Percentiles rank a stretch among this genome's conserved stretches.
Evolutionary conservation across 495 filamentous ascomycete species (phyloP).

Genomic region (Trichoderma erinaceum): DNA sequence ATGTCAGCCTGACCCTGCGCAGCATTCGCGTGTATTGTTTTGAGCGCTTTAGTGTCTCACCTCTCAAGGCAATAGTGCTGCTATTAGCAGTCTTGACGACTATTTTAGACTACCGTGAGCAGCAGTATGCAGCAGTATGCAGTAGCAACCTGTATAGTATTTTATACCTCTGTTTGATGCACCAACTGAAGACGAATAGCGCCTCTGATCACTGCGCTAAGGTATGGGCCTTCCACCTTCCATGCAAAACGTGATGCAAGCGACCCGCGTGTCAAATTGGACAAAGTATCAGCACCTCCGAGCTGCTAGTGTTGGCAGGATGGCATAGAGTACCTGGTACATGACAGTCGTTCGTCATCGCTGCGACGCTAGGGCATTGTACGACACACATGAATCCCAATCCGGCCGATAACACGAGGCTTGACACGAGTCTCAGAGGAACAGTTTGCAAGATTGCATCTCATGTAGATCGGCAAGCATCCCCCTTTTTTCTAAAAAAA

Average conservation of each 20-base stretch:
- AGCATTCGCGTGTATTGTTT: too few relatives aligned
- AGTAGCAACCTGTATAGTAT: neutral
- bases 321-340: neutral
- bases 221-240: too few relatives aligned
- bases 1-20: neutral
- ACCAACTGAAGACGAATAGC: too few relatives aligned
- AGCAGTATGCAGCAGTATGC: neutral
- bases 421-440: neutral
- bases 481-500: too few relatives aligned
- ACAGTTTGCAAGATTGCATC: neutral
- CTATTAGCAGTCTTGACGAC: neutral
- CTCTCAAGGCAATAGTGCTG: neutral
- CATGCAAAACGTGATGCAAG: too few relatives aligned
- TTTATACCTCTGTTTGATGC: too few relatives aligned
- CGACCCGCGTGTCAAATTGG: too few relatives aligned
- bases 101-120: neutral
- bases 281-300: neutral
- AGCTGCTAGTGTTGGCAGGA: neutral
- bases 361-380: neutral
- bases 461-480: neutral
- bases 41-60: neutral
- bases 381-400: neutral
- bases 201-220: too few relatives aligned
- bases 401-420: neutral
- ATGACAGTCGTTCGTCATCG: neutral